Base-by-base conservation (phyloP, 75 land plant species). In the Pinus tabuliformis region DNA sequence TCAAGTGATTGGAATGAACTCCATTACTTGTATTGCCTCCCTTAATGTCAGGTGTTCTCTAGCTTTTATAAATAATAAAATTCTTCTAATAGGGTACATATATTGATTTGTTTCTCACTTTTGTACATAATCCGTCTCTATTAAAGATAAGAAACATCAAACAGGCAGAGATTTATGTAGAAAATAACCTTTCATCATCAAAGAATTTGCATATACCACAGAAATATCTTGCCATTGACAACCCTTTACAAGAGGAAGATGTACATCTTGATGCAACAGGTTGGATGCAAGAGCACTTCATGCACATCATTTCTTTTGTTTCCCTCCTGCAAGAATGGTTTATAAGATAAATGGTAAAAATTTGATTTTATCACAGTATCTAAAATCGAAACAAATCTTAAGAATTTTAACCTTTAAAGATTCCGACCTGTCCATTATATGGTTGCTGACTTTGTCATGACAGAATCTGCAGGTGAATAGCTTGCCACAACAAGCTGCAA, bases 191-290 rank as follows among this genome's bases (percentile, higher is more conserved):
- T 63, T 83, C 79, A 79, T 92, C 92, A 71, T 92, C 92, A 80
- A 92, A 92, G n/a, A 92, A 79, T 73, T 88, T 90, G 88, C 95
- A 92, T 75, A 92, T 90, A 45, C 61, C 79, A 78, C 95, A 92
- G 63, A 77, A 92, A 70, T 92, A 92, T 57, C 62, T 81, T 59
- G 84, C 90, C 95, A 92, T 92, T 63, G 85, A 74, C n/a, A 86
- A 81, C 17, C 79, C 78, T 59, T 81, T 68, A 70, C 95, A 92
- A 21, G 92, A 86, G 42, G 71, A 75, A 59, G 87, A 83, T 13
- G 83, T 36, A 73, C 95, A 92, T 64, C 36, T 78, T 37, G 86
- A 73, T 0, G 84, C 83, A 73, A 92, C 73, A 33, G 92, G 88
- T 71, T 92, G 95, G 24, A 92, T 77, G 37, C 74, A 39, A 78